Base-by-base conservation (phyloP, 768 basidiomycete species). In the Xanthoconium stramineum region DNA sequence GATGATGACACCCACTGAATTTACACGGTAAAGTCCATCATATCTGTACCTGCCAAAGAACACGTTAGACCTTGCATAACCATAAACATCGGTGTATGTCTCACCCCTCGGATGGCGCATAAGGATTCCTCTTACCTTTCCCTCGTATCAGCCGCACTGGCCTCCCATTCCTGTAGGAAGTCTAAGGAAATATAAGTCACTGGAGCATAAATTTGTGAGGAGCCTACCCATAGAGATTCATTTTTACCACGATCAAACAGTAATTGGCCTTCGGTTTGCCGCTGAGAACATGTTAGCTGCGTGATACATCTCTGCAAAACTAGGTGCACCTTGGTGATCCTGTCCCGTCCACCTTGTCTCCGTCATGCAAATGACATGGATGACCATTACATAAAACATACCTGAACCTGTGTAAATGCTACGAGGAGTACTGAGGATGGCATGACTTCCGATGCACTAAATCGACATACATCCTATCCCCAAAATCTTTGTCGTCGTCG, bases 401-500 rank as follows among this genome's bases (percentile, higher is more conserved):
- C 68, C 70, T 45, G 66, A 62, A 46, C 75, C 76, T 6, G 68
- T 66, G 32, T 75, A 75, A 7, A 13, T 65, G 65, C 76, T 77
- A 28, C 30, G 36, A 54, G 55, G 4, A 29, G n/a, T 8, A 3
- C 19, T 58, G 36, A 66, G 57, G 35, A 44, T 8, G n/a, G 28
- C 20, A 20, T 43, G 43, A n/a, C 15, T 15, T 36, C 20, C 12
- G 36, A 55, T 8, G 12, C 38, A 32, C 14, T 2, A 28, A 42
- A 28, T 28, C 32, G 55, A 58, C 74, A 5, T 57, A 78, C 76
- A 78, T 74, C 8, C 6, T 68, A 0, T 75, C 69, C 30, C 78
- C 77, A 0, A 42, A 1, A 33, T 78, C 77, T 3, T 47, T n/a
- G 54, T 78, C 72, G 59, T 79, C 78, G 42, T 75, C 72, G 40